Conservation (phyloP, 208 protist species). For the Acanthamoeba healyi region DNA sequence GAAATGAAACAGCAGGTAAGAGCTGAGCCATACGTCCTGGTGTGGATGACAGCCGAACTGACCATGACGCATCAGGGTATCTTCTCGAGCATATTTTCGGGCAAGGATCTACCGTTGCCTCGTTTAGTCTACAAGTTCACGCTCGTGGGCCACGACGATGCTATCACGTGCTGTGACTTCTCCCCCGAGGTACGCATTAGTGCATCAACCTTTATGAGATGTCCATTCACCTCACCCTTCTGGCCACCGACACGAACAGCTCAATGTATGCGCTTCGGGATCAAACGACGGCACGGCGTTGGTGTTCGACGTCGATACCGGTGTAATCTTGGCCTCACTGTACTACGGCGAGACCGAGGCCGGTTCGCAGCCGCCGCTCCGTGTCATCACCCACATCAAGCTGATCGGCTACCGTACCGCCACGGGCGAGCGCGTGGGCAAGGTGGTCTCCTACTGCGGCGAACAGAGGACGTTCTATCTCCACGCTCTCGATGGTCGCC, state of each 20-base stretch:
- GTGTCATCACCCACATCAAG: slow-evolving; percentile 65
- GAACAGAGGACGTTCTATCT: slow-evolving; percentile 39
- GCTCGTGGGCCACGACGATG: slow-evolving; percentile 61
- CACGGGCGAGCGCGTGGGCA: slow-evolving; percentile 42
- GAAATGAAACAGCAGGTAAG: slow-evolving; percentile 22
- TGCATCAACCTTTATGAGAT: background rate
- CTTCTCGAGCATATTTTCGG: slow-evolving; percentile 65
- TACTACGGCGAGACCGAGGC: background rate
- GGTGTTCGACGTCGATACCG: slow-evolving; percentile 40
- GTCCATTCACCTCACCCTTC: background rate
- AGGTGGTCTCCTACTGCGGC: slow-evolving; percentile 68
- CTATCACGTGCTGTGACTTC: slow-evolving; percentile 58
- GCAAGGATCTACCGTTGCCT: slow-evolving; percentile 1
- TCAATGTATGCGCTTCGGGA: slow-evolving; percentile 17
- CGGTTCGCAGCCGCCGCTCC: background rate
- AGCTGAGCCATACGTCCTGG: background rate
- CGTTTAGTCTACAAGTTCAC: slow-evolving; percentile 69
- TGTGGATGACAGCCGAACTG: background rate
- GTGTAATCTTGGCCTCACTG: slow-evolving; percentile 29
- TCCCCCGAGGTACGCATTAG: background rate
- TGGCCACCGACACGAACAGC: background rate
- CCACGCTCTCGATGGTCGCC: slow-evolving; percentile 48
- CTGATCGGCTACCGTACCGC: slow-evolving; percentile 30
- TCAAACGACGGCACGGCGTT: slow-evolving; percentile 55
- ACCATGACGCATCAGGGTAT: background rate